Evolutionary conservation across 805 yeast genomes (phyloP).

Genomic region (Kockiozyma suomiensis): DNA sequence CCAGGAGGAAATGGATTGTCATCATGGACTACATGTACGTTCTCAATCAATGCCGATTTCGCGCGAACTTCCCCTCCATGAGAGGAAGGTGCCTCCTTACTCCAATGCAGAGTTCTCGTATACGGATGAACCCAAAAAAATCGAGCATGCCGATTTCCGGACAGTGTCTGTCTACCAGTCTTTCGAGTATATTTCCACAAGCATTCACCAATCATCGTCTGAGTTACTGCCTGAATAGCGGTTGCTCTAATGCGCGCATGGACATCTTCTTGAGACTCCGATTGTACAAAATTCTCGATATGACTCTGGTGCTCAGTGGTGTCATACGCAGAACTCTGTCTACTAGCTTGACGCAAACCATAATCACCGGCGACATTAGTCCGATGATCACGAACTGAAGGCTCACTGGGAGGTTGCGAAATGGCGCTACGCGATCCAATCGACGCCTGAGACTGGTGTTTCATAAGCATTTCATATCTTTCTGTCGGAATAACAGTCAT

Average conservation of each 20-base stretch:
- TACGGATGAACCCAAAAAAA: conserved; percentile 98
- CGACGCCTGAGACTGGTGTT: background rate
- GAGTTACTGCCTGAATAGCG: conserved; percentile 84
- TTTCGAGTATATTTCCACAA: conserved; percentile 83
- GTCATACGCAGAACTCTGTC: background rate
- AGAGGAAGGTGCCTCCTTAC: conserved; percentile 73
- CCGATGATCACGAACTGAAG: background rate
- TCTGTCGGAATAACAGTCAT: conserved; percentile 12
- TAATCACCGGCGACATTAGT: background rate
- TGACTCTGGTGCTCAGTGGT: background rate
- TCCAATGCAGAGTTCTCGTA: conserved; percentile 88
- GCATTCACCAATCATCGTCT: conserved; percentile 91
- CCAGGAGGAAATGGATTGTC: conserved; percentile 89
- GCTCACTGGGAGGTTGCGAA: background rate
- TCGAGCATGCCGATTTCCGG: conserved; percentile 84
- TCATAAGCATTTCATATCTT: background rate
- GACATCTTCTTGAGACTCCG: background rate
- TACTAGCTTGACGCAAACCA: background rate
- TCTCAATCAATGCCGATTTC: conserved; percentile 75
- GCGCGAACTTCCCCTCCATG: conserved; percentile 60
- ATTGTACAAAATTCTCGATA: background rate
- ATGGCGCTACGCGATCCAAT: background rate
- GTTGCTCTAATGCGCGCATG: conserved; percentile 48
- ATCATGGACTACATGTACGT: conserved; percentile 80
- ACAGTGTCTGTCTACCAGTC: conserved; percentile 59